Evolutionary conservation across 2,329 filamentous ascomycete genomes (phyloP), one percentile per base, ranked within the genome.

Genomic region (Calonectria ilicicola): DNA sequence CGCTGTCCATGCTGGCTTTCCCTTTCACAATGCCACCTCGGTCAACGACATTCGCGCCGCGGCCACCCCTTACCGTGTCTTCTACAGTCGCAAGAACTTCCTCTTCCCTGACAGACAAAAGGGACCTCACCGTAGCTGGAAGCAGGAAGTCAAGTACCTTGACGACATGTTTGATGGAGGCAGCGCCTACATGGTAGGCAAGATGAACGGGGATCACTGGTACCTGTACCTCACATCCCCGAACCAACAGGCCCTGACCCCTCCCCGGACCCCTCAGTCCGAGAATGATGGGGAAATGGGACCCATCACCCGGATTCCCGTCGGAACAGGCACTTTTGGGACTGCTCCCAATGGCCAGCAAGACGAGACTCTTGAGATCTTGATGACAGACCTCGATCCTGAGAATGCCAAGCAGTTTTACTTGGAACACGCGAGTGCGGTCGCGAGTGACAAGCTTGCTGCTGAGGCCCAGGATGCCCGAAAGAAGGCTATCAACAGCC

Each of bases 191-290:
- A 98, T 98, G 96, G 97, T 99, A 77, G 97, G 97, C 81, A 98
- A 98, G 87, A 98, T 98, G 96, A 99, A 99, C 79, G 96, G 97
- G 71, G 97, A 99, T 84, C 97, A 99, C 81, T 99, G 97, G 97
- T 98, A 98, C 83, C 88, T 99, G 69, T 99, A 99, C 86, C 93
- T 98, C 80, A 98, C 97, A 15, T 95, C 95, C 65, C 96, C 97
- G 21, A 93, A 93, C 82, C 93, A 91, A 60, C 93, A 91, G 58
- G 87, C 91, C 67, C 88, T 97, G 76, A 98, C 96, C 0, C 95
- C 96, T 6, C 96, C 96, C 69, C 89, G 92, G 35, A 98, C 94
- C 14, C 96, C 96, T 7, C 87, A 90, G 56, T 86, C 90, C 65
- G 86, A 87, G 74, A 73, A 74, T 19, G 86, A 87, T 58, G 53